phyloP scores from a whole-genome alignment of 148 eudicot genomes.

The Chenopodium quinoa region DNA sequence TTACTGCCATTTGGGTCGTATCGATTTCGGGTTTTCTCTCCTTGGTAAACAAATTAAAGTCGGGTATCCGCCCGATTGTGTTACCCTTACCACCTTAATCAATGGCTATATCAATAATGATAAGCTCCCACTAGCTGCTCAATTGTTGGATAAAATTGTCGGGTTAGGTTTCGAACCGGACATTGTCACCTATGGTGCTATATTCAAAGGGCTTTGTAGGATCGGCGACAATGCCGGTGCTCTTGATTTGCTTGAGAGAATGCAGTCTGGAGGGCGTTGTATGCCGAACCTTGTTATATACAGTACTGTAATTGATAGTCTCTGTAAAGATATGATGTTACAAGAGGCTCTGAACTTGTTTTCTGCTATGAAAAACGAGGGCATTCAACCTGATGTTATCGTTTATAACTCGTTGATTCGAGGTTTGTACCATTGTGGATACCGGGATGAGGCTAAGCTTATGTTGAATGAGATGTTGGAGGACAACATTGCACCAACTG shows the following conservation, averaged over 20 bases:
- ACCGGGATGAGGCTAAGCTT: background rate
- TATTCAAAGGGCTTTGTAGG: background rate
- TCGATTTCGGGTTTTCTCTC: constrained; percentile 13
- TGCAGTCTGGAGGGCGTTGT: background rate
- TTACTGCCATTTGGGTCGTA: constrained; percentile 20
- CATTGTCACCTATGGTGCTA: constrained; percentile 1
- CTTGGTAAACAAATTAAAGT: constrained; percentile 7
- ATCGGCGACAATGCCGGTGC: background rate
- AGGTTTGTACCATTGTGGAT: background rate
- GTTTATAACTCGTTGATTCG: background rate
- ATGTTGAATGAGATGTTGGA: background rate
- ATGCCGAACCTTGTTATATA: background rate
- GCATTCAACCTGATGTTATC: background rate
- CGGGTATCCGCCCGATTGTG: background rate
- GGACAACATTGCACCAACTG: background rate
- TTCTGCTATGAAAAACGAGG: background rate
- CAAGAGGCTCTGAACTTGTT: background rate
- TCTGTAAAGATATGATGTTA: background rate
- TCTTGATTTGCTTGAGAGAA: background rate
- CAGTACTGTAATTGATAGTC: background rate
- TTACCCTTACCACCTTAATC: constrained; percentile 9
- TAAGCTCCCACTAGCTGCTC: constrained; percentile 1
- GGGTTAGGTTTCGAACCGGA: background rate
- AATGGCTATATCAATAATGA: constrained; percentile 12
- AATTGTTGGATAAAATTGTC: background rate